A percentile compares a stretch with the other conserved stretches of the same genome.
Conservation (phyloP, 2,329 filamentous ascomycete species). For the Microsporum canis region DNA sequence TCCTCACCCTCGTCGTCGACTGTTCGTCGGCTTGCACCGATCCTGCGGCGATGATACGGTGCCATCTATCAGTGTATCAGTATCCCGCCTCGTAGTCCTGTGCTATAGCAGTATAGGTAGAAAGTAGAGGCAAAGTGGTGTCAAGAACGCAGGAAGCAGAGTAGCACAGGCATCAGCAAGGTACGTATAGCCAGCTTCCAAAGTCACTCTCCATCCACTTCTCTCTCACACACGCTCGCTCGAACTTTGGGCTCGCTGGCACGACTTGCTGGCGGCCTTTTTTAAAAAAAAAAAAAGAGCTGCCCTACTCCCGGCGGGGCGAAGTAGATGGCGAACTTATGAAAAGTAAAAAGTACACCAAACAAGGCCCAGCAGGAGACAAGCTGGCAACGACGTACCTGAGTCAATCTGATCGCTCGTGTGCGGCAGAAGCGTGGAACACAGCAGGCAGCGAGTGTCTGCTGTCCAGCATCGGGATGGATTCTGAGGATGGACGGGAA, state of each 20-base stretch:
- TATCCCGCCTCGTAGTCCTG: background rate
- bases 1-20: conserved; percentile 40
- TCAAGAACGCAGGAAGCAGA: background rate
- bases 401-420: conserved; percentile 4
- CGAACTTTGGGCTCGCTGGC: background rate
- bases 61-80: conserved; percentile 26
- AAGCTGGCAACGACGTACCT: background rate
- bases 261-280: background rate
- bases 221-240: background rate
- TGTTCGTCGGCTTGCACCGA: conserved; percentile 36
- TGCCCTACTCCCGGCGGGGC: background rate
- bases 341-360: background rate
- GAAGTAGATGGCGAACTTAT: background rate
- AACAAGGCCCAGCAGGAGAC: background rate
- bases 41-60: conserved; percentile 32
- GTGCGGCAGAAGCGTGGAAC: conserved; percentile 1
- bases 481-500: background rate
- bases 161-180: background rate
- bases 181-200: background rate
- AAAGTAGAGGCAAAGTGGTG: background rate
- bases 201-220: background rate
- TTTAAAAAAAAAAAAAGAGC: background rate
- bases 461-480: conserved; percentile 2
- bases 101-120: background rate
- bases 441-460: background rate